Conservation (phyloP, 2,329 filamentous ascomycete species). For the Trichophyton mentagrophytes region DNA sequence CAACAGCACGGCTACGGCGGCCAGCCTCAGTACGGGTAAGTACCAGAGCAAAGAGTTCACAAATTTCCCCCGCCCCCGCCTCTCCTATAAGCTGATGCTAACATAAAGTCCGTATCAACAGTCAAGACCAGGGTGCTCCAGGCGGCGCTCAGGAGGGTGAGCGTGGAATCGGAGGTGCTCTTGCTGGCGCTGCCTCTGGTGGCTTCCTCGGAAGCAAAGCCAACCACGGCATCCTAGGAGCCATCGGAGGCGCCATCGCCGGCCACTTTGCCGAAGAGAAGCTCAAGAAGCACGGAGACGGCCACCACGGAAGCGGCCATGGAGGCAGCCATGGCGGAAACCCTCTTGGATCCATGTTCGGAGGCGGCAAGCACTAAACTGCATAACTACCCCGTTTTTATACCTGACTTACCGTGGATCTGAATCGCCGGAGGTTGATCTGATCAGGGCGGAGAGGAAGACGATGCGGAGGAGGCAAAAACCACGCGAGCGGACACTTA, state of each 20-base stretch:
- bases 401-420: not conserved
- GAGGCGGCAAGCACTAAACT: not conserved
- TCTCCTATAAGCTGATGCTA: not conserved
- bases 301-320: conserved; percentile 14
- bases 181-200: conserved; percentile 36
- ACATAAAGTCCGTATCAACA: not conserved
- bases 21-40: conserved; percentile 10
- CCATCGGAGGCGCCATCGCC: conserved; percentile 36
- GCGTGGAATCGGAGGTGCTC: conserved; percentile 35
- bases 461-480: not conserved
- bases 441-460: not conserved
- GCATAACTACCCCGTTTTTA: not conserved
- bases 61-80: not conserved
- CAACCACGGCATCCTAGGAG: conserved; percentile 37
- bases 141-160: conserved; percentile 33
- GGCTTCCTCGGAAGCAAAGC: conserved; percentile 36
- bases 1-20: not conserved
- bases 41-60: not conserved
- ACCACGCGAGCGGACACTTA: not conserved
- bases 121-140: conserved; percentile 19
- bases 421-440: not conserved
- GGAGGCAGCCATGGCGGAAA: conserved; percentile 16
- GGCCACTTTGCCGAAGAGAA: conserved; percentile 36
- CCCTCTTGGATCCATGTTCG: not conserved
- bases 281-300: conserved; percentile 30